Percentiles rank a stretch among this genome's conserved stretches.
These are phyloP conservation scores for Cordyceps cicadae DNA, from an alignment of 2,329 filamentous ascomycete species.

Conservation along the genomic window DNA sequence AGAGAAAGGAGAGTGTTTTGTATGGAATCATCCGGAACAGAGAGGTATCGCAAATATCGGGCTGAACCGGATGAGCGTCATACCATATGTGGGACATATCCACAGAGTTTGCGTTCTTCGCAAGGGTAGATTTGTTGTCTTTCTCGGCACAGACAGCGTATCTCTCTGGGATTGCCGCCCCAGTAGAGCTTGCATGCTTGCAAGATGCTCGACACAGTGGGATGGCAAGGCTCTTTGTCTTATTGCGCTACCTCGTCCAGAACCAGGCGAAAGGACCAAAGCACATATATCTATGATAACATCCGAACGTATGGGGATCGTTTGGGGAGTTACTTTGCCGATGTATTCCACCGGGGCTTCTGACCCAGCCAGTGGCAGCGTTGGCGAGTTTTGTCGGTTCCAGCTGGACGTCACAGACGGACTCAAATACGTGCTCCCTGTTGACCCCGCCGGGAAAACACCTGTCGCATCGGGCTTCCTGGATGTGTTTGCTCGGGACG, in stretches of 20 bases:
- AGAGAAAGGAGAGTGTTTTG: slow-evolving; percentile 65
- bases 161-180: slow-evolving; percentile 72
- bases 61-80: slow-evolving; percentile 58
- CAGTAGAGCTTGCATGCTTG: slow-evolving; percentile 48
- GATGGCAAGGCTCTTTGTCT: slow-evolving; percentile 71
- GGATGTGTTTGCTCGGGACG: slow-evolving; percentile 77
- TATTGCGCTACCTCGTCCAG: slow-evolving; percentile 59
- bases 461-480: slow-evolving; percentile 68
- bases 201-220: slow-evolving; percentile 42
- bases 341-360: slow-evolving; percentile 26
- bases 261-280: slow-evolving; percentile 46
- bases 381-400: slow-evolving; percentile 65
- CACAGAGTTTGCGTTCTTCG: slow-evolving; percentile 72
- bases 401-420: slow-evolving; percentile 53
- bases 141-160: slow-evolving; percentile 62
- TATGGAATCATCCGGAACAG: slow-evolving; percentile 60
- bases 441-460: slow-evolving; percentile 74
- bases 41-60: slow-evolving; percentile 37
- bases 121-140: slow-evolving; percentile 72
- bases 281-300: slow-evolving; percentile 76
- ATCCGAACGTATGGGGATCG: slow-evolving; percentile 67
- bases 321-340: slow-evolving; percentile 69
- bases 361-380: slow-evolving; percentile 20
- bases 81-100: slow-evolving; percentile 62
- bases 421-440: slow-evolving; percentile 62